These are phyloP conservation scores for Hansenula sp. DNA, from an alignment of 1,139 yeast genomes.

Conservation along the genomic window DNA sequence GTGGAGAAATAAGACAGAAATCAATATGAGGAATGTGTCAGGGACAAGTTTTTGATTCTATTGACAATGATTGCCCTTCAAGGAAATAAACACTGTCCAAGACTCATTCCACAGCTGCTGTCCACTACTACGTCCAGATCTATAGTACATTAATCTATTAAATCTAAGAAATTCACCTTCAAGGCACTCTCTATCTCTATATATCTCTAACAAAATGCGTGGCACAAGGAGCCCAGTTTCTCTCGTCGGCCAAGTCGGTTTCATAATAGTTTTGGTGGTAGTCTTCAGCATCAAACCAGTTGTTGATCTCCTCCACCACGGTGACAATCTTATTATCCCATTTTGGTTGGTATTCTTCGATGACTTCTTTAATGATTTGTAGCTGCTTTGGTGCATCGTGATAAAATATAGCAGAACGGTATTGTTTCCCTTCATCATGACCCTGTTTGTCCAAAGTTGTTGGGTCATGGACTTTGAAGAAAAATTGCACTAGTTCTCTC, in stretches of 20 bases:
- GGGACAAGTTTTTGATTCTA: too few relatives aligned
- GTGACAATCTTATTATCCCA: constrained; percentile 58
- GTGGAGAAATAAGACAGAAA: too few relatives aligned
- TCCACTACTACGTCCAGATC: too few relatives aligned
- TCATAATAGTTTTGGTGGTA: constrained; percentile 80
- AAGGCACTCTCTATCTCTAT: not conserved
- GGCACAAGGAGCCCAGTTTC: constrained; percentile 85
- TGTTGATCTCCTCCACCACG: constrained; percentile 55
- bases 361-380: constrained; percentile 36
- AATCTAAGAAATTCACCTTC: too few relatives aligned
- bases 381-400: constrained; percentile 43
- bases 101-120: too few relatives aligned
- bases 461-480: constrained; percentile 79
- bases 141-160: too few relatives aligned
- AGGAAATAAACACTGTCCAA: too few relatives aligned
- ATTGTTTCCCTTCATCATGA: constrained; percentile 74
- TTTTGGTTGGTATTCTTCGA: constrained; percentile 44
- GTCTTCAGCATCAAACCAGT: constrained; percentile 50
- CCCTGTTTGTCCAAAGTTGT: constrained; percentile 64
- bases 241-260: constrained; percentile 43
- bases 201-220: constrained; percentile 63
- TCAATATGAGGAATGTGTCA: too few relatives aligned
- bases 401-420: constrained; percentile 72
- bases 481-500: constrained; percentile 53
- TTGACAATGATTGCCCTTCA: too few relatives aligned